Evolutionary conservation across 1,284 basidiomycete genomes (phyloP), one percentile per base, ranked within the genome.

Genomic region (Chiua sp.): DNA sequence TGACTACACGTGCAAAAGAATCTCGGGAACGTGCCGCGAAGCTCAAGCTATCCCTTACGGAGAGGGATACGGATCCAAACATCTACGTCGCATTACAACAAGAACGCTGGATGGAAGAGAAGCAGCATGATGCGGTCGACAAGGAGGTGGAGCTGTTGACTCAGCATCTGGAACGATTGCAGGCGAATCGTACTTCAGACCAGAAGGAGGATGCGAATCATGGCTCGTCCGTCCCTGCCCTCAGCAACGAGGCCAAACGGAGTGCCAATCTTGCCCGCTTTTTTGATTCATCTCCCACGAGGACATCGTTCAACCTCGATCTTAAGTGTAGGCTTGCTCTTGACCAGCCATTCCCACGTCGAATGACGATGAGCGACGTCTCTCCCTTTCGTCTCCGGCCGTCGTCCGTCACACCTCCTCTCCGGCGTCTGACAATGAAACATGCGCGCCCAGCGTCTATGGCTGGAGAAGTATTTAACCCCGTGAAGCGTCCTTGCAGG

Each of bases 71-170:
- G 16, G 76, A 81, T 7, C 79, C 78, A 1, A 68, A 63, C 12
- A 63, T 67, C 28, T 78, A 77, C 59, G 65, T 71, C 51, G 59
- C 73, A 15, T 67, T 82, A 47, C 79, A 83, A 60, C 76, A 75
- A 6, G 78, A 83, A 59, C 78, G 80, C 30, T 84, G 83, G 83
- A 75, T 79, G 70, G 79, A 80, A 59, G 84, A 86, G 62, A 79
- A 75, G 59, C 75, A 79, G 61, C 73, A 78, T 51, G 59, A 65
- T 47, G 72, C 70, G 28, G 72, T 77, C 16, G 72, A 77, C 56
- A 63, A 76, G 47, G 77, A 84, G 63, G 64, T 72, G 37, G 71
- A 73, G 59, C 44, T 51, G 22, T 55, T 75, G 59, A 64, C 59
- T 48, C 70, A 66, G 57, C 70, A 74, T 37, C 54, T 73, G 37